These are phyloP conservation scores for Irpex lacteus DNA, from an alignment of 1,284 basidiomycete genomes.

Conservation along the genomic window DNA sequence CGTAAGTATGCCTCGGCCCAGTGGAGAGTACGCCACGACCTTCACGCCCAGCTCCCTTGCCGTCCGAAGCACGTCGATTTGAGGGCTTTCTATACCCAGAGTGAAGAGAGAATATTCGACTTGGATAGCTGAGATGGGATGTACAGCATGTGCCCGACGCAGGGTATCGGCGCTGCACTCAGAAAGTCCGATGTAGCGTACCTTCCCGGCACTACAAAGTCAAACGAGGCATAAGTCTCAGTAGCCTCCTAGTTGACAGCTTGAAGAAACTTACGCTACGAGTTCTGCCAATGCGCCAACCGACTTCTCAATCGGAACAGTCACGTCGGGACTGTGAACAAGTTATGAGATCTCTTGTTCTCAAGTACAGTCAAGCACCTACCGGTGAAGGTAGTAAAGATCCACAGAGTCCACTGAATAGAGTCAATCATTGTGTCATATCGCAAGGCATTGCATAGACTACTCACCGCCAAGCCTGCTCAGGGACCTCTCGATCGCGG, in stretches of 20 bases:
- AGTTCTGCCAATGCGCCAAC: constrained; percentile 49
- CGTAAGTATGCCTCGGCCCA: constrained; percentile 40
- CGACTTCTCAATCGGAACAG: constrained; percentile 30
- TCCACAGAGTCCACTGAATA: constrained; percentile 32
- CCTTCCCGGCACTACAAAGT: constrained; percentile 33
- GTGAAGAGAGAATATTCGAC: constrained; percentile 46
- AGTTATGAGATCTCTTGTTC: background rate
- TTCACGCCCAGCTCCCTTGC: constrained; percentile 30
- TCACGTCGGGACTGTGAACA: constrained; percentile 19
- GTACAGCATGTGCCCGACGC: constrained; percentile 40
- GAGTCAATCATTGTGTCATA: constrained; percentile 18
- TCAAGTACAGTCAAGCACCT: background rate
- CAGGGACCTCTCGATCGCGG: constrained; percentile 31
- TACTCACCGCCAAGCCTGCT: constrained; percentile 32
- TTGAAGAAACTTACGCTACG: constrained; percentile 39
- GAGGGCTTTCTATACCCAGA: constrained; percentile 31
- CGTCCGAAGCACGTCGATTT: constrained; percentile 27
- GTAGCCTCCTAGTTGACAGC: background rate
- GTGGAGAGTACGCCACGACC: constrained; percentile 42
- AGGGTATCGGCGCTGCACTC: constrained; percentile 41
- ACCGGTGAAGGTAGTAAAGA: constrained; percentile 38
- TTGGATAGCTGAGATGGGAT: constrained; percentile 42
- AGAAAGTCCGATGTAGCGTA: constrained; percentile 41
- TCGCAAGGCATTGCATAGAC: constrained; percentile 33
- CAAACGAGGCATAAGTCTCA: too few relatives aligned